Conservation (phyloP, 2,329 filamentous ascomycete genomes). For the Ophiognomonia clavigignenti-juglandacearum region DNA sequence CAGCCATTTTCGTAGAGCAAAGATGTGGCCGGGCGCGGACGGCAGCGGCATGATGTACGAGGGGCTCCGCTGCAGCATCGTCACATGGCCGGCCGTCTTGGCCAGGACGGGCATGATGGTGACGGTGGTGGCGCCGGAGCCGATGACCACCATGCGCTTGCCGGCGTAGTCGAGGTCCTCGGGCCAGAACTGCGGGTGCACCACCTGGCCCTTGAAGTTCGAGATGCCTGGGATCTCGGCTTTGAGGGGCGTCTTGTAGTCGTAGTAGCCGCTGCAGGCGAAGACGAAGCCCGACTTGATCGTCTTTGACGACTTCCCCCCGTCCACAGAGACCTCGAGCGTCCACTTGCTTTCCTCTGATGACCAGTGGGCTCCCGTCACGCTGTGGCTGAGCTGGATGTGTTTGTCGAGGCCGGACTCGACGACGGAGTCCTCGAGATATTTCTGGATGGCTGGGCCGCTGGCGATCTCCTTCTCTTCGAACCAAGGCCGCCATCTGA, state of each 20-base stretch:
- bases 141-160: constrained; percentile 69
- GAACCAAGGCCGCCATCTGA: constrained; percentile 69
- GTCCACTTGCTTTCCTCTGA: constrained; percentile 52
- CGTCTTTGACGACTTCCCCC: constrained; percentile 17
- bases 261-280: constrained; percentile 64
- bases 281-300: constrained; percentile 51
- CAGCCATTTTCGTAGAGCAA: constrained; percentile 36
- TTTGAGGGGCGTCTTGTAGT: constrained; percentile 60
- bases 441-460: constrained; percentile 46
- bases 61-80: constrained; percentile 78
- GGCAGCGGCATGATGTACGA: constrained; percentile 58
- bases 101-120: constrained; percentile 70
- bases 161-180: constrained; percentile 58
- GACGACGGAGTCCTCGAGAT: constrained; percentile 47
- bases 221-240: constrained; percentile 62
- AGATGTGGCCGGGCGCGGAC: constrained; percentile 30
- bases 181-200: constrained; percentile 77
- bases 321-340: constrained; percentile 37
- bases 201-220: constrained; percentile 58
- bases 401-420: constrained; percentile 47
- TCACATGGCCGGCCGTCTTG: constrained; percentile 60
- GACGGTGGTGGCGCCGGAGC: constrained; percentile 73
- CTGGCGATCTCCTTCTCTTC: constrained; percentile 47
- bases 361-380: constrained; percentile 48
- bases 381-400: constrained; percentile 46